phyloP scores from a whole-genome alignment of 768 basidiomycete species.

The Pholiota conissans region DNA sequence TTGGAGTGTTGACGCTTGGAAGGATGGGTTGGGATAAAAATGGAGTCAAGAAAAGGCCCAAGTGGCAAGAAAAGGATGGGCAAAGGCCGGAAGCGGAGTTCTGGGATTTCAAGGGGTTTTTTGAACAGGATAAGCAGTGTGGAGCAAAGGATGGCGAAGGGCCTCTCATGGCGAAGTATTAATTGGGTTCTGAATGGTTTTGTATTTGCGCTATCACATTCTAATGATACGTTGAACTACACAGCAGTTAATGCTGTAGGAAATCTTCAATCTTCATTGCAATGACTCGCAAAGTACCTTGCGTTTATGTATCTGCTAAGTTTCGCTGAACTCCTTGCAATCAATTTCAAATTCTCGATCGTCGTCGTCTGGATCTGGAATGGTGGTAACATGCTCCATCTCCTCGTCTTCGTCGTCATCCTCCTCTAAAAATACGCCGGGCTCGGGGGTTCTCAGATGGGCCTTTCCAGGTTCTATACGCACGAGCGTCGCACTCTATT shows the following conservation, averaged over 20 bases:
- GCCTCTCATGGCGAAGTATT: not conserved
- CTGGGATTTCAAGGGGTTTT: not conserved
- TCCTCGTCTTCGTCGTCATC: not conserved
- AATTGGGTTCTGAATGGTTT: too few species aligned
- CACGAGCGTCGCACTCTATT: not conserved
- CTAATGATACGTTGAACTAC: too few species aligned
- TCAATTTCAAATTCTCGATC: constrained; percentile 12
- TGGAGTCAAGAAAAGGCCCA: constrained; percentile 10
- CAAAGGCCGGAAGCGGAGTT: not conserved
- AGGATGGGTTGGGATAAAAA: constrained; percentile 29
- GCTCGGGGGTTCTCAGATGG: not conserved
- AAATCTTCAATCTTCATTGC: too few species aligned
- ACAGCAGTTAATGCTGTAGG: too few species aligned
- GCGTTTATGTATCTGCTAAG: too few species aligned
- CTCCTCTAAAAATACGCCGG: too few species aligned
- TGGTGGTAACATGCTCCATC: constrained; percentile 7
- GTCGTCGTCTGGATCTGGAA: constrained; percentile 16
- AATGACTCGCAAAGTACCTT: too few species aligned
- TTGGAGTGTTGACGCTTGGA: constrained; percentile 41
- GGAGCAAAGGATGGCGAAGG: not conserved
- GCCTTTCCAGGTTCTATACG: constrained; percentile 2
- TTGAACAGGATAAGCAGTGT: not conserved
- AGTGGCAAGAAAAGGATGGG: not conserved
- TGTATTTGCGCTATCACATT: too few species aligned
- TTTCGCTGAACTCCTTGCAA: constrained; percentile 10